Base-by-base conservation (phyloP, 495 filamentous ascomycete genomes). In the Xylaria cubensis region DNA sequence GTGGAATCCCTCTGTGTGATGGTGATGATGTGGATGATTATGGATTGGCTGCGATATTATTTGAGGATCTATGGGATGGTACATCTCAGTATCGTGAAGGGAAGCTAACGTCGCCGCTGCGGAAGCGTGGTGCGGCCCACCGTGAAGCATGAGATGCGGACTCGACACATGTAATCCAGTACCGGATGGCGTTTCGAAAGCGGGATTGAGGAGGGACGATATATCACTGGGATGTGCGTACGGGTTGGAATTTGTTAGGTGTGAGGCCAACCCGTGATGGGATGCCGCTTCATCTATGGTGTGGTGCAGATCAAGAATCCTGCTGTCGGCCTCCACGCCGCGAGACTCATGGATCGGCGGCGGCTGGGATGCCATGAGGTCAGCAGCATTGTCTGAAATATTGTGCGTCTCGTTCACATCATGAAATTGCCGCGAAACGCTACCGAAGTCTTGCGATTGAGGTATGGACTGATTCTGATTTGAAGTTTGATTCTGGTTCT, bases 51-150 rank as follows among this genome's bases (percentile, higher is more conserved):
- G 84, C 17, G 76, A 82, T 70, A 86, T 86, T 68, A 86, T 84
- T 71, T 85, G 83, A n/a, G 85, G 85, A 70, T 86, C 83, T 75
- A 86, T 85, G 1, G 84, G 84, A 29, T 85, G 82, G 77, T 84
- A 86, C 58, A 80, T 75, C 39, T 77, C 74, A 24, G 79, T 64
- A 61, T 63, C 75, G 67, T 74, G 75, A 8, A 71, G 68, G 21
- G 76, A 79, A 48, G 63, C 72, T 19, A 75, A 67, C 62, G 74
- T 75, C n/a, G 76, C 75, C 32, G 69, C 62, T 4, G 74, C 74
- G 19, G 71, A 78, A 17, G 75, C 74, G 41, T 82, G 77, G 55
- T 80, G 78, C 13, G 69, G 77, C 15, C 79, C 75, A 36, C 77
- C 48, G 39, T 79, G 69, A 64, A 77, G 76, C 44, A 80, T 77